Conservation (phyloP, 2,329 filamentous ascomycete genomes). For the Monilinia polystroma region DNA sequence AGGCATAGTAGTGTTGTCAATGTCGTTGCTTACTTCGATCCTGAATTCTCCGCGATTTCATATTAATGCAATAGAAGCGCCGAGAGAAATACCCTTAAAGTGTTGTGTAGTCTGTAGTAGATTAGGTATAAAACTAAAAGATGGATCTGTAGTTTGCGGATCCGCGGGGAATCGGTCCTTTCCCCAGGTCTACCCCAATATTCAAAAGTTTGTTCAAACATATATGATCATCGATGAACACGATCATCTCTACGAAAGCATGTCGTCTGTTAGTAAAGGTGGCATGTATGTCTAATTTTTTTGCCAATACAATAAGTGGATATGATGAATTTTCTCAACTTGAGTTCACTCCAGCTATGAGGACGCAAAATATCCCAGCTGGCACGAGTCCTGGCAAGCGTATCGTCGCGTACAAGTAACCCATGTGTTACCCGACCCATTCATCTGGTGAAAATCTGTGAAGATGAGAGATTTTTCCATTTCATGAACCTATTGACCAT, state of each 20-base stretch:
- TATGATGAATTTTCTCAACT: not conserved
- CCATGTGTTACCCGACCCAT: too few relatives aligned
- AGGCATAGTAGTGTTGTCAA: not conserved
- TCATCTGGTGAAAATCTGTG: too few relatives aligned
- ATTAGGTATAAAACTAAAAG: not conserved
- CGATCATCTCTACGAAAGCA: not conserved
- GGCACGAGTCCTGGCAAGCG: too few relatives aligned
- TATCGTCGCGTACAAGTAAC: too few relatives aligned
- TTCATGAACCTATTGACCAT: too few relatives aligned
- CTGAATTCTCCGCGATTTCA: not conserved
- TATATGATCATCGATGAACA: not conserved
- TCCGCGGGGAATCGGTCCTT: not conserved
- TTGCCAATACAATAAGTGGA: not conserved
- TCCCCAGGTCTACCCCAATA: not conserved
- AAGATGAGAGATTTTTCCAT: too few relatives aligned
- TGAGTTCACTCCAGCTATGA: not conserved
- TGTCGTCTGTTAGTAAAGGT: not conserved
- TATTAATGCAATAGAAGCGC: not conserved
- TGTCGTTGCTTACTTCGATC: not conserved
- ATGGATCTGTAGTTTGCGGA: not conserved
- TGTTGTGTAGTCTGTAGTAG: not conserved
- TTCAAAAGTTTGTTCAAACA: not conserved
- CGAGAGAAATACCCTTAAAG: not conserved
- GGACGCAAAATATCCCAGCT: too few relatives aligned
- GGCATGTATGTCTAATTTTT: not conserved